Percentiles rank a stretch among this genome's conserved stretches.
Evolutionary conservation across 768 basidiomycete species (phyloP).

Genomic region (Termitomyces sp.): DNA sequence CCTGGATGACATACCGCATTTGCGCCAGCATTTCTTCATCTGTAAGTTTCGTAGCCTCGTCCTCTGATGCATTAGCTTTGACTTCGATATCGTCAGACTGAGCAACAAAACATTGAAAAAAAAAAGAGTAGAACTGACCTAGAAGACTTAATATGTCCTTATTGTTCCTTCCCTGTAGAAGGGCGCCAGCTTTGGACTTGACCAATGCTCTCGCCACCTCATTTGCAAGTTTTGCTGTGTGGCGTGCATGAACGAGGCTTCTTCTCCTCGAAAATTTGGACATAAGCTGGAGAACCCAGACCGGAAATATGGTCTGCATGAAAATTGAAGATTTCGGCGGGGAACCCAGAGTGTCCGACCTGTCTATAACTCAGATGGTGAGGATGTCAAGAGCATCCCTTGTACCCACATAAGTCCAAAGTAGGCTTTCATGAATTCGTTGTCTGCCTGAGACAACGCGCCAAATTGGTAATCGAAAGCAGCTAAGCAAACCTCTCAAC

Average conservation of each 20-base stretch:
- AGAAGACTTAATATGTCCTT: constrained; percentile 55
- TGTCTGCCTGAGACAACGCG: constrained; percentile 40
- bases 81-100: constrained; percentile 21
- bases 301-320: constrained; percentile 42
- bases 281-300: constrained; percentile 37
- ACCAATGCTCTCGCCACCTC: constrained; percentile 42
- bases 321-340: constrained; percentile 41
- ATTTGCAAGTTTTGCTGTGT: constrained; percentile 37
- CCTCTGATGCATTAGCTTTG: constrained; percentile 38
- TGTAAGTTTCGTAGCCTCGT: constrained; percentile 26
- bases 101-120: not conserved
- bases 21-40: constrained; percentile 35
- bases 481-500: constrained; percentile 20
- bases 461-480: constrained; percentile 56
- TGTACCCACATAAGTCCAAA: constrained; percentile 37
- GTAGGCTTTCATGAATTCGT: constrained; percentile 51
- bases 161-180: constrained; percentile 40
- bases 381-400: constrained; percentile 2
- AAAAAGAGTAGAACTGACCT: constrained; percentile 26
- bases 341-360: constrained; percentile 43
- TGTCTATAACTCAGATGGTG: constrained; percentile 13
- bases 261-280: constrained; percentile 40
- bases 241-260: constrained; percentile 39
- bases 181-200: constrained; percentile 39
- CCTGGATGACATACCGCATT: constrained; percentile 24